These are phyloP conservation scores for Nematocida minor DNA, from an alignment of 371 early-diverging fungal species.

Conservation along the genomic window DNA sequence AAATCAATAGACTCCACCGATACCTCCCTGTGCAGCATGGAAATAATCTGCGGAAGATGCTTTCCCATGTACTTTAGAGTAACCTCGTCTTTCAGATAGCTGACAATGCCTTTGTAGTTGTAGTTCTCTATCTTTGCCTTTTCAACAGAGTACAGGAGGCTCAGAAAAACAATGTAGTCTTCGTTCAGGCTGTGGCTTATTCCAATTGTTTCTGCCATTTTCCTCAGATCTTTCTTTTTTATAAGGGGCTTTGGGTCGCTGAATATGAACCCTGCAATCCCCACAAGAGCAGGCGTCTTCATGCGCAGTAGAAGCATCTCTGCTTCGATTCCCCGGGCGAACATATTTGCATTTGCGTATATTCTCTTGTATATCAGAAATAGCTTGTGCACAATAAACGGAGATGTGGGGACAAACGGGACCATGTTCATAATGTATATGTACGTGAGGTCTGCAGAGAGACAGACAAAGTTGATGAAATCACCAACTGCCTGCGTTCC, in stretches of 20 bases:
- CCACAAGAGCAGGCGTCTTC: slow-evolving; percentile 48
- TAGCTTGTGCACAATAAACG: slow-evolving; percentile 44
- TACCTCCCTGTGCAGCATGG: slow-evolving; percentile 25
- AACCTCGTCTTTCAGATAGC: slow-evolving; percentile 57
- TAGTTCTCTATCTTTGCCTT: slow-evolving; percentile 55
- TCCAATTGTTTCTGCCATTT: background rate
- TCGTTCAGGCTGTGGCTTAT: slow-evolving; percentile 28
- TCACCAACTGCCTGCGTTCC: slow-evolving; percentile 51
- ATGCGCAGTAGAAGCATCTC: slow-evolving; percentile 45
- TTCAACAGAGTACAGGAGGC: slow-evolving; percentile 54
- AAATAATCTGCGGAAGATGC: slow-evolving; percentile 38
- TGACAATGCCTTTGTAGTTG: slow-evolving; percentile 57
- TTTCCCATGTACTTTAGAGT: slow-evolving; percentile 53
- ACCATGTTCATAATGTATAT: slow-evolving; percentile 53
- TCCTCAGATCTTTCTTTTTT: slow-evolving; percentile 7
- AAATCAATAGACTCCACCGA: slow-evolving; percentile 47
- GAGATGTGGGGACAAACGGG: slow-evolving; percentile 46
- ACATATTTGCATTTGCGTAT: slow-evolving; percentile 37
- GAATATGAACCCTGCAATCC: slow-evolving; percentile 50
- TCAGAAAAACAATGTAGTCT: slow-evolving; percentile 49
- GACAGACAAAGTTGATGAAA: slow-evolving; percentile 48
- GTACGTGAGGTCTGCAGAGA: slow-evolving; percentile 41
- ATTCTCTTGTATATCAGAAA: slow-evolving; percentile 49
- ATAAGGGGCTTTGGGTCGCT: slow-evolving; percentile 48
- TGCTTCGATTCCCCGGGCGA: slow-evolving; percentile 37